Evolutionary conservation across 2,329 filamentous ascomycete species (phyloP), one percentile per base, ranked within the genome.

Genomic region (Dichotomopilus funicola): DNA sequence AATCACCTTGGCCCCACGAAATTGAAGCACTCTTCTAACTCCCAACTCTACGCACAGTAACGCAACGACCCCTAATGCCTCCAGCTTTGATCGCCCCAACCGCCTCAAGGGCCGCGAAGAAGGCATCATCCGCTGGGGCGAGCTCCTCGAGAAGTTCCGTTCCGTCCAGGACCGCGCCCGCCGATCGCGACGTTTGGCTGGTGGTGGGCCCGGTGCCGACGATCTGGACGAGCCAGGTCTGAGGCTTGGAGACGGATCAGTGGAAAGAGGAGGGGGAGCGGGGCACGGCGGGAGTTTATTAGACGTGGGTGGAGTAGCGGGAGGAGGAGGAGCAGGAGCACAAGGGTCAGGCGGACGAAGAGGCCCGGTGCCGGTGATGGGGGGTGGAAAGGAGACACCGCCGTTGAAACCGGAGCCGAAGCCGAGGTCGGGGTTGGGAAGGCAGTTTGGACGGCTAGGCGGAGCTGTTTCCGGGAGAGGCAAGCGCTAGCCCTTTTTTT

Each of bases 61-160:
- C 62, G 70, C 75, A 40, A 70, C 78, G 33, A 72, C 77, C 53
- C 70, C 80, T 10, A 71, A 73, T 43, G 73, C 71, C 47, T 78
- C 83, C 56, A 79, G 74, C 61, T 89, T 86, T 70, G 87, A 91
- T 64, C 79, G 87, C 57, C 79, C 86, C 36, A 92, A 88, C 63
- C 80, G 91, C 58, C 78, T 96, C 78, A 96, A 82, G 69, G 83
- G 81, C 49, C 80, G 91, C 54, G 89, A 95, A 61, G 91, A 96
- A 54, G 83, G 82, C 53, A 85, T 83, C 37, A 95, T 99, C 63
- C 86, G 88, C 54, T 99, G 94, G 94, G 83, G 81, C 2, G 94
- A 99, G 64, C 78, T 99, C 38, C 79, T 99, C 5, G 94, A 99
- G 61, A 96, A 96, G 67, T 99, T 99, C 73, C 88, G 89, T 62